These are phyloP conservation scores for Colletotrichum sp. DNA, from an alignment of 2,329 filamentous ascomycete species.

Conservation along the genomic window DNA sequence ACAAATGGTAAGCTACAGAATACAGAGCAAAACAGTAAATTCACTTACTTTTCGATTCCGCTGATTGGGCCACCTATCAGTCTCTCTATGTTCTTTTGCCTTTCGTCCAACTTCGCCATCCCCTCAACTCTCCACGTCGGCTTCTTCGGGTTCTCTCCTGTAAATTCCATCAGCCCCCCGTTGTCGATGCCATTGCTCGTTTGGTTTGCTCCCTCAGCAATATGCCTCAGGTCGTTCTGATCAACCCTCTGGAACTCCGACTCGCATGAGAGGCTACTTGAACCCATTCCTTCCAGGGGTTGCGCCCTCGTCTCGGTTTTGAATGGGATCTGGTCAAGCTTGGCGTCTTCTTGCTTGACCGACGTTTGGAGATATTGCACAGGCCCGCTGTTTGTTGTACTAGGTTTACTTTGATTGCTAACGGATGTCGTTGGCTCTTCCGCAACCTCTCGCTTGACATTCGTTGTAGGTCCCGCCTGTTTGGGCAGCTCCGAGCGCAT, in stretches of 20 bases:
- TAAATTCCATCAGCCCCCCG: no score
- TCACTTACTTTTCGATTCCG: no score
- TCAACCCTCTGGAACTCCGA: not conserved
- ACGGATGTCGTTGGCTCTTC: not conserved
- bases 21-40: no score
- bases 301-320: not conserved
- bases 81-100: no score
- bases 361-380: not conserved
- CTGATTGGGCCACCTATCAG: no score
- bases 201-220: not conserved
- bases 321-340: not conserved
- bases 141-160: no score
- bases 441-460: not conserved
- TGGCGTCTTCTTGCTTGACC: not conserved
- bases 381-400: not conserved
- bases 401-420: not conserved
- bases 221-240: rapidly evolving
- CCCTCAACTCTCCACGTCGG: no score
- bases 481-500: not conserved
- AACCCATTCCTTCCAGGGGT: not conserved
- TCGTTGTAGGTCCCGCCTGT: not conserved
- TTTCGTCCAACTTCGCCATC: no score
- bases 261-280: not conserved
- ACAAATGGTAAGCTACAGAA: no score
- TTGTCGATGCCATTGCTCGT: no score